A percentile compares a stretch with the other conserved stretches of the same genome.
phyloP scores from a whole-genome alignment of 257 asterid genomes.

The Plectranthus barbatus region DNA sequence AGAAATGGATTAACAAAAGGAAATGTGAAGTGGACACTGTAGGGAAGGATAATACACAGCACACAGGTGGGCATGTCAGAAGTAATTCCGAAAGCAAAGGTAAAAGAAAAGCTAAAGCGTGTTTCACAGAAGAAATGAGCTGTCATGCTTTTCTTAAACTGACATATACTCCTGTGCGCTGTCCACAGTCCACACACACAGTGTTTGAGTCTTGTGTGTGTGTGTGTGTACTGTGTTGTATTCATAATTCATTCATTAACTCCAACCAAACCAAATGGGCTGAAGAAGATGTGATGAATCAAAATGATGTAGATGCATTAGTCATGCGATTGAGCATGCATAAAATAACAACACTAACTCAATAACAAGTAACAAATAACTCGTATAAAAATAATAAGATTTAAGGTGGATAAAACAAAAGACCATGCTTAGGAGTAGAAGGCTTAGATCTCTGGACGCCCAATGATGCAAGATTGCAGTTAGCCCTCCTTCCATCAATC shows the following conservation, averaged over 20 bases:
- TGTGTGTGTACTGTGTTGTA: not conserved
- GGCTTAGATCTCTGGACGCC: slow-evolving; percentile 97
- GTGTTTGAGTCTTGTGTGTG: not conserved
- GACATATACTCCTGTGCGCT: slow-evolving; percentile 15
- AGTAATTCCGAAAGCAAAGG: slow-evolving; percentile 9
- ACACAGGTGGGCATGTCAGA: slow-evolving; percentile 8
- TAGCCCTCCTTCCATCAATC: slow-evolving; percentile 96
- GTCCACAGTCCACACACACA: not conserved
- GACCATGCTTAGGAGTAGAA: slow-evolving; percentile 75
- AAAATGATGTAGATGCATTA: too few relatives aligned
- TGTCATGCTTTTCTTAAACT: slow-evolving; percentile 47
- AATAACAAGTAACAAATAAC: too few relatives aligned
- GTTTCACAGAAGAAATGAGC: slow-evolving; percentile 38
- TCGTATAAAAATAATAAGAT: too few relatives aligned
- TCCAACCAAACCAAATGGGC: not conserved
- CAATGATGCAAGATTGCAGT: slow-evolving; percentile 94
- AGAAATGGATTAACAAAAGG: not conserved
- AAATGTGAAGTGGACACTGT: not conserved
- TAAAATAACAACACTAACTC: too few relatives aligned
- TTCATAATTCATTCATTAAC: not conserved
- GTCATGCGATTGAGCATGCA: too few relatives aligned
- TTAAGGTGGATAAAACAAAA: too few relatives aligned
- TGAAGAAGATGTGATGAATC: too few relatives aligned
- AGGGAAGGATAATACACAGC: not conserved
- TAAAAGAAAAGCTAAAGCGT: slow-evolving; percentile 41